Base-by-base conservation (phyloP, 768 basidiomycete genomes). In the Rhodotorula graminis region DNA sequence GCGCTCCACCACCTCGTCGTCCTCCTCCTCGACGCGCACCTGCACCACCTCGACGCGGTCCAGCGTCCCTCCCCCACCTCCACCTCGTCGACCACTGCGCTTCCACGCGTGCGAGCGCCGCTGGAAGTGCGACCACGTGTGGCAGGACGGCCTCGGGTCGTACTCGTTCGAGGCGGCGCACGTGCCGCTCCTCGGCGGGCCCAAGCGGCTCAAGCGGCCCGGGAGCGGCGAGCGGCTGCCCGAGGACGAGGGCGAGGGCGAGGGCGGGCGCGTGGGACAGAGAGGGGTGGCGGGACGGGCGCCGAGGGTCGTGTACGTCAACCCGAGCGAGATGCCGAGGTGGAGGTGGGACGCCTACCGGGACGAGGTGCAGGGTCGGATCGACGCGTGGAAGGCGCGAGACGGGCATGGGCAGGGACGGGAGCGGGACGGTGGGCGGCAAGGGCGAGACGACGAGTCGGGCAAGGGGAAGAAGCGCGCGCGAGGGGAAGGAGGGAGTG, bases 51-150 rank as follows among this genome's bases (percentile, higher is more conserved):
- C 77, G 82, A 0, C 84, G 56, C 56, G 10, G 9, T 2, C 27
- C 27, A 25, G n/a, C 61, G 9, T n/a, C n/a, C n/a, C 47, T 2
- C 37, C 37, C 53, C 25, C 55, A 12, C 23, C 46, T 19, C 15
- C 44, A 3, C 47, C 60, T 0, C 44, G 29, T 14, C 27, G 27
- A 0, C 31, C 33, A 2, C 44, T 21, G 21, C 87, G 93, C 2
- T 96, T 98, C 78, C 95, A 99, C 78, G 93, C 94, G 0, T 98
- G 95, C 78, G 94, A 97, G 77, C 86, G 92, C 29, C 61, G 63
- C n/a, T 78, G 75, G 77, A 73, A 75, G 55, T 79, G 78, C 63
- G 73, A 76, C 42, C 33, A 61, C 14, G 72, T 72, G 25, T 76
- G 78, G 73, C 63, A 49, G 8, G 60, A 71, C 31, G 77, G 76